Evolutionary conservation across 345 rosid species (phyloP), one percentile per base, ranked within the genome.

Genomic region (Syzygium jambos): DNA sequence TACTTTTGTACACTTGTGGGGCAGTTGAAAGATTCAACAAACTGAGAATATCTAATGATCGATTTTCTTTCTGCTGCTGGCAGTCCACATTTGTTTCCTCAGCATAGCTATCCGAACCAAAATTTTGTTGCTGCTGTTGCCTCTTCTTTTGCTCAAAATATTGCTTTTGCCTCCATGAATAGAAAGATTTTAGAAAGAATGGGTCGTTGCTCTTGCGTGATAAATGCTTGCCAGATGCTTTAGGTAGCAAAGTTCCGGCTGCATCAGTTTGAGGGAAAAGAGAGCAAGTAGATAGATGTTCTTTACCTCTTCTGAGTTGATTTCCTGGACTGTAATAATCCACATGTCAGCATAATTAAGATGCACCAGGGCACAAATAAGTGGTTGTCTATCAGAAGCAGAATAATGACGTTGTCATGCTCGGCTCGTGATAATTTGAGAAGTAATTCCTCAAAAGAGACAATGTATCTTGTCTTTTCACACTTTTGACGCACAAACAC

Each of bases 71-170:
- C 78, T 80, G 90, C 88, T 87, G 90, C 86, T 68, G 89, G 87
- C 54, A 78, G 59, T 52, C 55, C 54, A 46, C 27, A 68, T 51
- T 89, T 63, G 52, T 85, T 89, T 87, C 93, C 89, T 90, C 92
- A 27, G n/a, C 86, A 82, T 85, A 78, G 87, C 88, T 87, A 86
- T 92, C 95, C 65, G 87, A 56, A 85, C 88, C 94, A 87, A 89
- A 90, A 9, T 78, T 8, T 88, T 89, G 87, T 89, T 91, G 93
- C 84, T 92, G 93, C 85, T 90, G 93, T 55, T 91, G 94, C 63
- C 94, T 90, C 87, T 95, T 95, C 94, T 90, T 94, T 93, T 95
- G 98, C 89, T 97, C 99, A 52, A 97, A 97, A 89, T 94, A 97
- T 77, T 96, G 98, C 87, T 92, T 95, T 92, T 97, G 99, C 94